Evolutionary conservation across 2,329 filamentous ascomycete species (phyloP), one percentile per base, ranked within the genome.

Genomic region (Aureobasidium sp.): DNA sequence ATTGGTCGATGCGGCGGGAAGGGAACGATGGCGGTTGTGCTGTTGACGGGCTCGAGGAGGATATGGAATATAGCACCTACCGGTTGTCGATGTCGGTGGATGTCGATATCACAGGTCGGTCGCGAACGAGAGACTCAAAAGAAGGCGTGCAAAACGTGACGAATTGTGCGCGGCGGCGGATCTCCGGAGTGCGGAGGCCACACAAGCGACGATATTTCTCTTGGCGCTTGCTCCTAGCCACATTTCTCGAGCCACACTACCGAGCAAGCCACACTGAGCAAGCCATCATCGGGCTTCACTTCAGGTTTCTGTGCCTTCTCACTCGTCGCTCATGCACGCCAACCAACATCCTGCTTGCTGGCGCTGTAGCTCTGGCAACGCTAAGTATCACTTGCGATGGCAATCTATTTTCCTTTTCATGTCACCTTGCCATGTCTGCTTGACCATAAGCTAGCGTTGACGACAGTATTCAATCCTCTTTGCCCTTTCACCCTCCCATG

Each of bases 41-140:
- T 38, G 25, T 31, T 42, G 51, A 55, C 38, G 25, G 45, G 51
- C 38, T 43, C 25, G 51, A 8, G 17, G 37, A 37, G 51, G 37
- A 31, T 55, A 38, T 43, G 51, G 55, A 31, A 47, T 40, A n/a
- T 45, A 46, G 57, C 31, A 60, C 57, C 23, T 45, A 60, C 58
- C 58, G 58, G 58, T 60, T 60, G 58, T 60, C 50, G 47, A 38
- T 53, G 58, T 60, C 47, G 47, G 35, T 25, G 47, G 58, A 43
- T 53, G 40, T 53, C 46, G 58, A 58, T 37, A 38, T 35, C 21
- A 37, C 33, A 46, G 29, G 49, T 54, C 58, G 40, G 58, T 60
- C 58, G 58, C 58, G 49, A 50, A 60, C 58, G 31, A 51, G 58
- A 51, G 58, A 38, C 19, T 60, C 57, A 43, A 60, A 27, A 42